A percentile compares a stretch with the other conserved stretches of the same genome.
Evolutionary conservation across 306 rosid species (phyloP).

Genomic region (Rosa multiflora): DNA sequence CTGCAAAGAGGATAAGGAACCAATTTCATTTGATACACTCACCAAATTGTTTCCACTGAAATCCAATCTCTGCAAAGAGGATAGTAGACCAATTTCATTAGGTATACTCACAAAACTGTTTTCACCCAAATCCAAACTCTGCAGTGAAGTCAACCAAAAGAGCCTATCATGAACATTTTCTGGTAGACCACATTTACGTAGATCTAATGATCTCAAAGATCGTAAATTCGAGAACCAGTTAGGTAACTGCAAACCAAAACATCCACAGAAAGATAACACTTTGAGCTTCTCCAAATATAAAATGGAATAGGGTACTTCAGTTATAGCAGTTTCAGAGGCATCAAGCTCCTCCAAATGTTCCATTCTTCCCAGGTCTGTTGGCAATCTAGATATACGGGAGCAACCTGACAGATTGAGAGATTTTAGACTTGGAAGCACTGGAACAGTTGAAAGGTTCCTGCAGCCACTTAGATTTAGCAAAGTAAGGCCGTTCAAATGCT

Average conservation of each 20-base stretch:
- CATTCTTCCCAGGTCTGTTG: no score
- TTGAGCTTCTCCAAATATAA: no score
- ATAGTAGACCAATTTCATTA: slow-evolving; percentile 9
- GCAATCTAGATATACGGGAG: no score
- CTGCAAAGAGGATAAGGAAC: slow-evolving; percentile 17
- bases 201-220: slow-evolving; percentile 2
- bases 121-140: slow-evolving; percentile 18
- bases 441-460: no score
- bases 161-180: slow-evolving; percentile 11
- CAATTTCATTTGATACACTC: slow-evolving; percentile 3
- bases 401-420: no score
- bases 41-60: slow-evolving; percentile 23
- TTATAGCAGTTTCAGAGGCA: no score
- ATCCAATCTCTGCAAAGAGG: slow-evolving; percentile 19
- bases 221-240: background rate
- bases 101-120: background rate
- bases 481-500: no score
- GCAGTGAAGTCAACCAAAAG: slow-evolving; percentile 19
- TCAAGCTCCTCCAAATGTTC: no score
- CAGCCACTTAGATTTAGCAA: no score
- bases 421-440: no score
- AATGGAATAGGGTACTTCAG: no score
- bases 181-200: slow-evolving; percentile 15
- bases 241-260: slow-evolving; percentile 5
- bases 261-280: background rate